Base-by-base conservation (phyloP, 169 alveolate species). In the Plasmodium ovale region DNA sequence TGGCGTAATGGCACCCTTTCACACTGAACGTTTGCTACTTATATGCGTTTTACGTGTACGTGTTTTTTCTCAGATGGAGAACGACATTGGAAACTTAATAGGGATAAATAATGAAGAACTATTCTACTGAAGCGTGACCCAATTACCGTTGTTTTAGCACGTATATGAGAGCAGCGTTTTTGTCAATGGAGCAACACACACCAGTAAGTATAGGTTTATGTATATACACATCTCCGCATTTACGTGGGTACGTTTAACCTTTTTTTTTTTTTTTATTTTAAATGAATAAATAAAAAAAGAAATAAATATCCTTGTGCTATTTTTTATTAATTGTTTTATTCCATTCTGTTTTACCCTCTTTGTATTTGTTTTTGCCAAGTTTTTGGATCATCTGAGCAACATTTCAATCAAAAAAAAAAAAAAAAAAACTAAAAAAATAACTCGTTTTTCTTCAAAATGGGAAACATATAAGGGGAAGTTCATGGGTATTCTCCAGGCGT, bases 91-190 rank as follows among this genome's bases (percentile, higher is more conserved):
- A 23, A 12, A 74, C 27, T 62, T 74, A 35, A 74, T 74, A 39
- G 65, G 44, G 59, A 2, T 74, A 60, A 62, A 74, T n/a, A 62
- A 74, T 60, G 77, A 74, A 74, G 88, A 74, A 16, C 33, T 59
- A 33, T 74, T 74, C 35, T 60, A 74, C 64, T 74, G 54, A 74
- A 14, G 12, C 16, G 35, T 62, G 25, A 29, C 23, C 14, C 16
- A 3, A 27, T 47, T 54, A 3, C 16, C 33, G 53, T 27, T 6
- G 5, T 23, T 31, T n/a, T n/a, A n/a, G n/a, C n/a, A n/a, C n/a
- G n/a, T n/a, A n/a, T n/a, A n/a, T n/a, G n/a, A n/a, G n/a, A n/a
- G n/a, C n/a, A n/a, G n/a, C n/a, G 10, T 44, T 44, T 44, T 44
- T 44, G 10, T 1, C 3, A 0, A 3, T n/a, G n/a, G n/a, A n/a